Evolutionary conservation across 805 yeast genomes (phyloP), one percentile per base, ranked within the genome.

Genomic region (Candida manassasensis): DNA sequence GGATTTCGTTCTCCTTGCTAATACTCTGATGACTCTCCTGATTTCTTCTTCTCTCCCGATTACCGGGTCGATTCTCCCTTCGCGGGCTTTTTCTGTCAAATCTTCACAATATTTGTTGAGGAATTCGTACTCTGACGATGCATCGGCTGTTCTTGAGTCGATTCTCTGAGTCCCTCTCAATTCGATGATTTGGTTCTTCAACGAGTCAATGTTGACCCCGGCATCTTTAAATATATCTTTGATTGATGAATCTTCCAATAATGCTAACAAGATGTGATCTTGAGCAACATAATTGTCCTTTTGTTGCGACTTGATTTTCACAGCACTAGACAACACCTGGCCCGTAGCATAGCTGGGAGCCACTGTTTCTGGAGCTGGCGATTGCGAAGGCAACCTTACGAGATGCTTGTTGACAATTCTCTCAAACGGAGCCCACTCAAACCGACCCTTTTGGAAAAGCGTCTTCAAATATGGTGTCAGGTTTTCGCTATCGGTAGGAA

Each of bases 11-110:
- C 98, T 79, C 67, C 98, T 82, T n/a, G 98, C 89, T 41, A 93
- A 71, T 3, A 93, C 96, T 42, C 97, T 77, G 40, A 93, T 90
- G 21, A 96, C 86, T 47, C 97, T 75, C 65, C 97, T 77, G 47
- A 93, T 93, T 66, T 93, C 98, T 62, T 93, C 98, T 60, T 93
- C 98, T 67, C 98, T 84, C 38, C 98, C 98, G 55, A 93, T 93
- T 29, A 93, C 98, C 3, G 98, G 98, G 61, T 93, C 98, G 40
- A 93, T 79, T 57, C 85, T 87, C 55, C 98, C 98, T 55, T 84
- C 81, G 45, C 94, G 72, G 8, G 98, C 98, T 58, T 78, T 79
- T 50, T 86, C 94, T 1, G 98, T 93, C 71, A 93, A 75, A 59
- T 93, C 97, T 46, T 83, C 76, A 40, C 97, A 96, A 59, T 93